A percentile compares a stretch with the other conserved stretches of the same genome.
Conservation (phyloP, 192 early-diverging fungal genomes). For the Coemansia sp. region DNA sequence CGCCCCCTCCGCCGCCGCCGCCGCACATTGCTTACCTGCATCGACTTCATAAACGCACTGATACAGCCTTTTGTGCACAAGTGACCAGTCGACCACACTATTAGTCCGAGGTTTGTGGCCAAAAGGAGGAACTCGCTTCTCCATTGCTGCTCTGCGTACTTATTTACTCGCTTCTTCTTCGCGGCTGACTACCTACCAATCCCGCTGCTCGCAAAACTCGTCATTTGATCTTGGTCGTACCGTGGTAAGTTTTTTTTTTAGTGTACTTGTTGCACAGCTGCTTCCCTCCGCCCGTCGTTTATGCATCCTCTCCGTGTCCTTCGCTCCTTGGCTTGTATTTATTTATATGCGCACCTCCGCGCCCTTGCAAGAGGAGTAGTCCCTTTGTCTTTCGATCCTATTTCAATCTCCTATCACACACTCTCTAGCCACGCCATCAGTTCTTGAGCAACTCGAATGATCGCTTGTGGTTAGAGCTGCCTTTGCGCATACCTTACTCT, state of each 20-base stretch:
- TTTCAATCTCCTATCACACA: slow-evolving; percentile 13
- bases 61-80: neutral
- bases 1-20: neutral
- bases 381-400: neutral
- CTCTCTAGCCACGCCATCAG: neutral
- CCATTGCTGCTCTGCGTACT: neutral
- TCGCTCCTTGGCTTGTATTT: neutral
- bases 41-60: slow-evolving; percentile 6
- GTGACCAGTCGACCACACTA: neutral
- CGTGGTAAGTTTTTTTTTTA: slow-evolving; percentile 1
- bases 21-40: slow-evolving; percentile 8
- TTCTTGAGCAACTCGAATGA: slow-evolving; percentile 1
- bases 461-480: slow-evolving; percentile 13
- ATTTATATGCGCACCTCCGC: slow-evolving; percentile 5
- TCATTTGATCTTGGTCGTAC: slow-evolving; percentile 4
- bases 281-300: neutral
- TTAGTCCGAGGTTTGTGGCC: neutral
- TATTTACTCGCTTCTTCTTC: neutral
- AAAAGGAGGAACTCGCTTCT: slow-evolving; percentile 7
- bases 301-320: neutral
- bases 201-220: neutral
- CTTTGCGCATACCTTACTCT: slow-evolving; percentile 4
- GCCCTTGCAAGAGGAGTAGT: neutral
- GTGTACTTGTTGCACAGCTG: slow-evolving; percentile 4
- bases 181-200: slow-evolving; percentile 12